Percentiles rank a stretch among this genome's conserved stretches.
phyloP scores from a whole-genome alignment of 208 protist species.

The Balamuthia mandrillaris region DNA sequence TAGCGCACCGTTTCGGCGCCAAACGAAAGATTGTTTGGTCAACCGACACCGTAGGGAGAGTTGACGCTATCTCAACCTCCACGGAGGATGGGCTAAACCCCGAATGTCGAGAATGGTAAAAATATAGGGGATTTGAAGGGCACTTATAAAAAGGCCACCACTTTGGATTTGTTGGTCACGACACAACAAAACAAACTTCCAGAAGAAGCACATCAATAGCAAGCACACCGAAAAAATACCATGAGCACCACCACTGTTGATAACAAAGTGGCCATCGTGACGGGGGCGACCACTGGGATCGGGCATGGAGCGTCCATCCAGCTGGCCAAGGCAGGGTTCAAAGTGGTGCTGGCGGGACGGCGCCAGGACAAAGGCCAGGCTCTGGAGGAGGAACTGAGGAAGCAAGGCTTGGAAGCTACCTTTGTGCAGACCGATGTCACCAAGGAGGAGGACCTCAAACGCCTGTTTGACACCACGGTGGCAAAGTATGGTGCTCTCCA shows the following conservation, averaged over 20 bases:
- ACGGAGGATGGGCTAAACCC: too few relatives aligned
- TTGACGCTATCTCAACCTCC: too few relatives aligned
- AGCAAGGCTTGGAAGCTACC: background rate
- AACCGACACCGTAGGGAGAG: too few relatives aligned
- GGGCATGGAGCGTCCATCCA: slow-evolving; percentile 7
- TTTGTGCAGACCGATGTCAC: background rate
- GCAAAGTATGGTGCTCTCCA: background rate
- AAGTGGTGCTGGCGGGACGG: slow-evolving; percentile 17
- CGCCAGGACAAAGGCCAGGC: background rate
- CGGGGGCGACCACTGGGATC: slow-evolving; percentile 41
- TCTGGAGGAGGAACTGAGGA: background rate
- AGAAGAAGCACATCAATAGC: too few relatives aligned
- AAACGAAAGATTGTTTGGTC: too few relatives aligned
- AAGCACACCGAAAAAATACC: background rate
- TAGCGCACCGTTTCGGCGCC: too few relatives aligned
- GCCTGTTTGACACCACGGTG: background rate
- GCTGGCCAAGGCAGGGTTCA: background rate
- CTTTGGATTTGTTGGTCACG: too few relatives aligned
- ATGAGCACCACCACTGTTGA: background rate
- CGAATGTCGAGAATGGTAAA: too few relatives aligned
- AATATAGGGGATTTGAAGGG: too few relatives aligned
- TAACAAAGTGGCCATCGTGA: slow-evolving; percentile 37
- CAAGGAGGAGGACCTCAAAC: background rate
- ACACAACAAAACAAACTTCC: too few relatives aligned
- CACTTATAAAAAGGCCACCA: too few relatives aligned